These are phyloP conservation scores for Phaseolus lunatus DNA, from an alignment of 306 rosid species.

Conservation along the genomic window DNA sequence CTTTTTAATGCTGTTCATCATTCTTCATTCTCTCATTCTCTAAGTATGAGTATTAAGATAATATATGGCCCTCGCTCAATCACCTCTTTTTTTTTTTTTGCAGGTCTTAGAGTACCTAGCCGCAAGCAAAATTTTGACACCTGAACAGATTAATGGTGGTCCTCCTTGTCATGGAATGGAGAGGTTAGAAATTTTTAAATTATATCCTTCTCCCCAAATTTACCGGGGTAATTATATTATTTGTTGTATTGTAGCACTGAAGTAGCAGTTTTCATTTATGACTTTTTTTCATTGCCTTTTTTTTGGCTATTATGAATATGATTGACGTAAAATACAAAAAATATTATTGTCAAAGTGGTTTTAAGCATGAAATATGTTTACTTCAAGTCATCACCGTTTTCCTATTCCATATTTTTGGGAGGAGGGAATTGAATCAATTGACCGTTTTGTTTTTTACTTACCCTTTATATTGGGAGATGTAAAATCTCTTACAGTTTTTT, in stretches of 20 bases:
- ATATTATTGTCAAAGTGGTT: not conserved
- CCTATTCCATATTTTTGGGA: slow-evolving; percentile 19
- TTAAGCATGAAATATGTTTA: slow-evolving; percentile 31
- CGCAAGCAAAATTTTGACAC: slow-evolving; percentile 74
- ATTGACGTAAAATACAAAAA: slow-evolving; percentile 1
- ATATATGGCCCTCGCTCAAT: not conserved
- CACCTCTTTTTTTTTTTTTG: slow-evolving; percentile 43
- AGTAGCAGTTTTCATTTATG: slow-evolving; percentile 20
- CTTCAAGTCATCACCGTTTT: not conserved
- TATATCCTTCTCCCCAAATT: not conserved
- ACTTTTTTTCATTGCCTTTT: not conserved
- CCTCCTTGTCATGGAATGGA: slow-evolving; percentile 98
- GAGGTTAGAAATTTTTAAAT: slow-evolving; percentile 65
- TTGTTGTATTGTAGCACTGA: slow-evolving; percentile 31
- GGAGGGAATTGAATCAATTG: not conserved
- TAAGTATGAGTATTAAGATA: slow-evolving; percentile 26
- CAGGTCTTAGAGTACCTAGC: slow-evolving; percentile 92
- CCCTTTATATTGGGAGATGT: not conserved
- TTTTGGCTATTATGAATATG: slow-evolving; percentile 29
- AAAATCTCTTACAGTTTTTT: not conserved
- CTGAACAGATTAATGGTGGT: slow-evolving; percentile 79
- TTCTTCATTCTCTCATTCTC: not conserved
- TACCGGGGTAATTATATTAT: slow-evolving; percentile 7
- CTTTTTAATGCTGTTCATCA: slow-evolving; percentile 3
- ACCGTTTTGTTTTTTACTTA: slow-evolving; percentile 19